Conservation (phyloP, 1,284 basidiomycete species). For the Sporisorium sorghi region DNA sequence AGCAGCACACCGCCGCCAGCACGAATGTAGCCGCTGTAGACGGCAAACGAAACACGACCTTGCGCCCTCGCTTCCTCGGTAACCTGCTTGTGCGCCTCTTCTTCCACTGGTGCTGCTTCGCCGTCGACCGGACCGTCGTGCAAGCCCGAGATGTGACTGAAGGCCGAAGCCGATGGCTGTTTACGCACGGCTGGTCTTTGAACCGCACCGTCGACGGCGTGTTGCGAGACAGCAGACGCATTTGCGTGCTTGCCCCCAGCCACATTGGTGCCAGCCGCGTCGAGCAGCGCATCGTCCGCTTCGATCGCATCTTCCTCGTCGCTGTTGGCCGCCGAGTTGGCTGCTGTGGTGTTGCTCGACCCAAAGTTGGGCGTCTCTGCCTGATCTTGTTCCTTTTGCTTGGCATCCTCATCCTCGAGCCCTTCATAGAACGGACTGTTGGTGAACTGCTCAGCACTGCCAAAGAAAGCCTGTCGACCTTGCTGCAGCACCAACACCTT, state of each 20-base stretch:
- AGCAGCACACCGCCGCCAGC: conserved; percentile 37
- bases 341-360: conserved; percentile 19
- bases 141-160: conserved; percentile 77
- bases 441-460: conserved; percentile 75
- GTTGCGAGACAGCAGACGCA: conserved; percentile 38
- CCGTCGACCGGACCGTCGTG: conserved; percentile 73
- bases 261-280: conserved; percentile 6
- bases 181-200: conserved; percentile 33
- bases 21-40: conserved; percentile 40
- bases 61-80: conserved; percentile 32
- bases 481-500: conserved; percentile 81
- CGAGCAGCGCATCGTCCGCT: conserved; percentile 8
- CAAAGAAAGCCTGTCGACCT: conserved; percentile 76
- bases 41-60: conserved; percentile 35
- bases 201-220: conserved; percentile 13
- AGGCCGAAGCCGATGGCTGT: conserved; percentile 65
- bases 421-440: conserved; percentile 74
- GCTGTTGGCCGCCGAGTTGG: conserved; percentile 26
- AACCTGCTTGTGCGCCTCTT: conserved; percentile 36
- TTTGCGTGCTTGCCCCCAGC: conserved; percentile 22
- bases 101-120: conserved; percentile 3
- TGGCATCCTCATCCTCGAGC: conserved; percentile 70
- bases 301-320: conserved; percentile 41
- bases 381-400: conserved; percentile 30
- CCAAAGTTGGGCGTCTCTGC: conserved; percentile 39